These are phyloP conservation scores for Ogataea pilisensis DNA, from an alignment of 805 yeast species.

Conservation along the genomic window DNA sequence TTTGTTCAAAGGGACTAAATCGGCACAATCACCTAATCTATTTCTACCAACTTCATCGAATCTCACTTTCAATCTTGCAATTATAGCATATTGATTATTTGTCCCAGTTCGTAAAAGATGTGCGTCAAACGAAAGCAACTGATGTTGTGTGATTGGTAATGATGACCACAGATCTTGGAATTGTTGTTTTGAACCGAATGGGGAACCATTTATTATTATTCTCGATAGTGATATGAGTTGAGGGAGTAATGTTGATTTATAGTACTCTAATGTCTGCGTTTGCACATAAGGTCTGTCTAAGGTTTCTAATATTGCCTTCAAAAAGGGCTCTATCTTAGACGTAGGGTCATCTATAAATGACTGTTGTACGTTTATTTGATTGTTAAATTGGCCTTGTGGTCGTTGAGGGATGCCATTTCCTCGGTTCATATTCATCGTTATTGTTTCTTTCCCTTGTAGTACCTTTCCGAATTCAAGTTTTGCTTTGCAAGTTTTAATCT, in stretches of 20 bases:
- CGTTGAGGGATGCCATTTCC: neutral
- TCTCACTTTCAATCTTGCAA: constrained; percentile 52
- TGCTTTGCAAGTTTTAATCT: neutral
- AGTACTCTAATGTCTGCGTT: constrained; percentile 17
- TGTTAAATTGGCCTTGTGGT: constrained; percentile 1
- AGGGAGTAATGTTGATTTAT: constrained; percentile 31
- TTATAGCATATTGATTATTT: constrained; percentile 33
- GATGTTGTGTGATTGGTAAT: constrained; percentile 58
- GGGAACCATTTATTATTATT: constrained; percentile 55
- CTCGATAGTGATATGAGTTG: constrained; percentile 50
- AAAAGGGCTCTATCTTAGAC: constrained; percentile 20
- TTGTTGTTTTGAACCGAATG: constrained; percentile 45
- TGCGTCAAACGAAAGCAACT: constrained; percentile 57
- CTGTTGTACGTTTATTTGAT: neutral
- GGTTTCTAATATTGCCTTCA: constrained; percentile 23
- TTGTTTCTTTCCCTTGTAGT: neutral
- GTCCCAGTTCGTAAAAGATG: constrained; percentile 51
- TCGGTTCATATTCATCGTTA: neutral
- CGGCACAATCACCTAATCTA: constrained; percentile 61
- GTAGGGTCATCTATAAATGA: constrained; percentile 17
- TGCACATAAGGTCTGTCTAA: constrained; percentile 20
- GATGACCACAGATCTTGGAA: constrained; percentile 58
- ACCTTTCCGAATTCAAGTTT: neutral
- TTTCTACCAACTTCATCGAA: constrained; percentile 75
- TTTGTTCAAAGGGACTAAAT: constrained; percentile 33